phyloP scores from a whole-genome alignment of 2,329 filamentous ascomycete genomes.

The Fusarium xyrophilum region DNA sequence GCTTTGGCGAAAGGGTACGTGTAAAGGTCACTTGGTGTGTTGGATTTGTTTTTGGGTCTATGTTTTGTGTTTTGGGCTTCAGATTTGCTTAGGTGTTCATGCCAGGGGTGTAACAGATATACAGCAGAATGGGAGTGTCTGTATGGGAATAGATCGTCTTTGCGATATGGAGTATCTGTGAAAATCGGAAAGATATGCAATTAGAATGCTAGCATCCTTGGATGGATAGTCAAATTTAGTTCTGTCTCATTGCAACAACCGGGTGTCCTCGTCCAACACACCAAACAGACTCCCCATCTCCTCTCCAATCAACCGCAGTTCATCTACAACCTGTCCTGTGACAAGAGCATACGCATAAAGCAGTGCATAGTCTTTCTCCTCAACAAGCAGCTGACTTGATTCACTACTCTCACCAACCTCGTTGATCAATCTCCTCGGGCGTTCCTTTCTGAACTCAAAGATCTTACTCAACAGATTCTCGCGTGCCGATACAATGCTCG shows the following conservation, averaged over 20 bases:
- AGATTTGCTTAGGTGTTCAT: too few species aligned
- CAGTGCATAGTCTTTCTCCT: slow-evolving; percentile 85
- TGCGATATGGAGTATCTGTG: too few species aligned
- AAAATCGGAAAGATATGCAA: too few species aligned
- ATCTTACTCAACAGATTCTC: slow-evolving; percentile 86
- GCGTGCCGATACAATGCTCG: slow-evolving; percentile 79
- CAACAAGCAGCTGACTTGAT: slow-evolving; percentile 49
- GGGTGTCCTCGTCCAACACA: slow-evolving; percentile 31
- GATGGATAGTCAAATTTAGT: too few species aligned
- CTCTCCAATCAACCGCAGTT: slow-evolving; percentile 64
- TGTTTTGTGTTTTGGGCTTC: too few species aligned
- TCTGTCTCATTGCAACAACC: slow-evolving; percentile 19
- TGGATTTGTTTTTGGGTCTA: too few species aligned
- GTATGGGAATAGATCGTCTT: too few species aligned
- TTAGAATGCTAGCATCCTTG: too few species aligned
- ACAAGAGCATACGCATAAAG: slow-evolving; percentile 87
- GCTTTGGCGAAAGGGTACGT: too few species aligned
- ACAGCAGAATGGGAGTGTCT: too few species aligned
- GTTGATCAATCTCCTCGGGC: slow-evolving; percentile 46
- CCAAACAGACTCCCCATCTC: slow-evolving; percentile 49
- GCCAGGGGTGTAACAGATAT: too few species aligned
- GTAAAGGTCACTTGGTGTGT: too few species aligned
- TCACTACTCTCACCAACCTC: slow-evolving; percentile 29
- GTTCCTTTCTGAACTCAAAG: slow-evolving; percentile 80
- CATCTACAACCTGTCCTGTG: slow-evolving; percentile 70